Evolutionary conservation across 192 early-diverging fungal genomes (phyloP).

Genomic region (Diversispora eburnea): DNA sequence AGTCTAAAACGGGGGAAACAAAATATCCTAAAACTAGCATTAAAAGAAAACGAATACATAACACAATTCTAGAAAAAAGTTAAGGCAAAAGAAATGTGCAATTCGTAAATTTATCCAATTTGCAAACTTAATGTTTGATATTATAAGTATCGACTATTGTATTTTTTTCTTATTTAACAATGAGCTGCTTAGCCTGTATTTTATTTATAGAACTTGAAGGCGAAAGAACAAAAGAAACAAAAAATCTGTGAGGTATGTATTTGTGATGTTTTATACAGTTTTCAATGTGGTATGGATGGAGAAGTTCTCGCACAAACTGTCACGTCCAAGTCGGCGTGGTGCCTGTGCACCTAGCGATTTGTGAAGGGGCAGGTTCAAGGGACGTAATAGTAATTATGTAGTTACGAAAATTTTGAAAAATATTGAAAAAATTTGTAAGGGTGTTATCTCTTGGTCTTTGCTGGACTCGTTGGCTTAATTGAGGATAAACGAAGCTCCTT

Average conservation of each 20-base stretch:
- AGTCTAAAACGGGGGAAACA: constrained; percentile 15
- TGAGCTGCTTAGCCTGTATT: not conserved
- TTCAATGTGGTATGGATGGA: constrained; percentile 8
- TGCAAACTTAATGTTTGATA: constrained; percentile 18
- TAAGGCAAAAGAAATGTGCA: constrained; percentile 13
- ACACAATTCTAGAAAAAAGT: constrained; percentile 8
- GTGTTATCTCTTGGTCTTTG: constrained; percentile 25
- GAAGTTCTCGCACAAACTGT: constrained; percentile 20
- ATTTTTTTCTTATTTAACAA: constrained; percentile 11
- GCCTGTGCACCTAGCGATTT: not conserved
- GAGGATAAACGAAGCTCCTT: constrained; percentile 31
- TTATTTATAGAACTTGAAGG: constrained; percentile 10
- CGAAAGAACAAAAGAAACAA: not conserved
- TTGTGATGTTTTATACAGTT: constrained; percentile 6
- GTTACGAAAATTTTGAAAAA: too few relatives aligned
- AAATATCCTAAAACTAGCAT: constrained; percentile 10
- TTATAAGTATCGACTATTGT: constrained; percentile 14
- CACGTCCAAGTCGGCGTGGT: constrained; percentile 18
- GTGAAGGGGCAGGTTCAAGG: not conserved
- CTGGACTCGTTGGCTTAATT: constrained; percentile 29
- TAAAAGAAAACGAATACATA: constrained; percentile 16
- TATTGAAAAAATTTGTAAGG: constrained; percentile 15
- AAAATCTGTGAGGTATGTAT: not conserved
- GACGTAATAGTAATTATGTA: too few relatives aligned
- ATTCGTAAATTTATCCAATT: constrained; percentile 18